phyloP scores from a whole-genome alignment of 306 rosid species.

The barrel medic (Medicago truncatula) region MtrunA17r5.0-ANR NC_053047.1:3992501-3993000 shows the following conservation, averaged over 20 bases:
- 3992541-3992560: not conserved
- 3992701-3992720: not conserved
- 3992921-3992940: too few relatives aligned
- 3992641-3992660: not conserved
- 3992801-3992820: not conserved
- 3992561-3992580: not conserved
- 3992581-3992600: not conserved
- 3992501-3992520: not conserved
- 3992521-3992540: not conserved
- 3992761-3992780: not conserved
- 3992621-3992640: not conserved
- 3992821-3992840: not conserved
- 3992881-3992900: not conserved
- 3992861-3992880: not conserved
- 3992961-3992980: too few relatives aligned
- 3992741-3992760: not conserved
- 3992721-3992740: not conserved
- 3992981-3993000: too few relatives aligned
- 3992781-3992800: not conserved
- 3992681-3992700: not conserved
- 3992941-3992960: too few relatives aligned
- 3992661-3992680: not conserved
- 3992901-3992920: not conserved
- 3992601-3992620: not conserved
- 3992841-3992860: not conserved